phyloP scores from a whole-genome alignment of 495 filamentous ascomycete genomes.

The Geopyxis carbonaria region DNA sequence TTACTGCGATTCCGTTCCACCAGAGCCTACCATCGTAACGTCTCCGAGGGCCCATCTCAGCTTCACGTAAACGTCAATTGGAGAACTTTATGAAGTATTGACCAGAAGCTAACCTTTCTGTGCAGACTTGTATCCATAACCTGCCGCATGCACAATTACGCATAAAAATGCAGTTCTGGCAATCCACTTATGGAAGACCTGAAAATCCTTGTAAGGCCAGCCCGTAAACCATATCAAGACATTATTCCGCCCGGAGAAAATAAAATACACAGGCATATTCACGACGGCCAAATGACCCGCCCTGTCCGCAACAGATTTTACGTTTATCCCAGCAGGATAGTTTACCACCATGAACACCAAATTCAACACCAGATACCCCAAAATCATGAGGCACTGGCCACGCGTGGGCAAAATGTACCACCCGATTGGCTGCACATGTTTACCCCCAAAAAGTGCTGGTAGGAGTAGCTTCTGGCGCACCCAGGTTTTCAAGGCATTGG shows the following conservation, averaged over 20 bases:
- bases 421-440: slow-evolving; percentile 18
- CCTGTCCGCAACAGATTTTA: slow-evolving; percentile 33
- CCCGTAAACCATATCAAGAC: slow-evolving; percentile 39
- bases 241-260: slow-evolving; percentile 40
- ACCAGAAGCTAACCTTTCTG: slow-evolving; percentile 4
- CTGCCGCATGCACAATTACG: slow-evolving; percentile 32
- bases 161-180: slow-evolving; percentile 38
- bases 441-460: slow-evolving; percentile 20
- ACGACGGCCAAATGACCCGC: slow-evolving; percentile 36
- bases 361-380: slow-evolving; percentile 20
- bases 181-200: slow-evolving; percentile 40
- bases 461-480: slow-evolving; percentile 1
- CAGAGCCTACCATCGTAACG: slow-evolving; percentile 21
- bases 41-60: too few species aligned
- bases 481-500: neutral
- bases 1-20: slow-evolving; percentile 23
- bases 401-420: slow-evolving; percentile 23
- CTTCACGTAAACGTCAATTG: slow-evolving; percentile 13
- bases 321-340: slow-evolving; percentile 4
- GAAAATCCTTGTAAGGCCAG: slow-evolving; percentile 38
- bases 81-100: neutral
- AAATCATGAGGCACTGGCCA: slow-evolving; percentile 17
- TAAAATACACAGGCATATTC: slow-evolving; percentile 35
- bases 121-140: slow-evolving; percentile 10
- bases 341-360: slow-evolving; percentile 14